Evolutionary conservation across 176 grass and related monocot genomes (phyloP), one percentile per base, ranked within the genome.

Genomic region (Carex kokanica): DNA sequence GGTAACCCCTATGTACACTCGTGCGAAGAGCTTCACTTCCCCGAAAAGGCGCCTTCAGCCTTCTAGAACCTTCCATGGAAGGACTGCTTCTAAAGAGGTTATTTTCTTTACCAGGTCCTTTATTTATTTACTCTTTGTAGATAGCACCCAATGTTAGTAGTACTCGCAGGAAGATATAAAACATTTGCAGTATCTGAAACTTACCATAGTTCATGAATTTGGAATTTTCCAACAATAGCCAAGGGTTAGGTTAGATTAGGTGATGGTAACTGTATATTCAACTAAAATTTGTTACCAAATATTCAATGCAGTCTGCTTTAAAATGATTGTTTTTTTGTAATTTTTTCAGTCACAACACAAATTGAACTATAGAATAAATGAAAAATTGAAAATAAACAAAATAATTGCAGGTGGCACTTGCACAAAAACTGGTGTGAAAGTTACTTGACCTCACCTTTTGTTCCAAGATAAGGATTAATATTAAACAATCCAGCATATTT

Each of bases 11-110:
- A 81, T 59, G 14, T 86, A 90, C 24, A 85, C 83, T 55, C 90
- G 88, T 16, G 74, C 91, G 70, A 93, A 87, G 27, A 79, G 86
- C 17, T 93, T 87, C 75, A 85, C 88, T 0, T 90, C 94, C 65
- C 91, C 91, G 29, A 91, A 89, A 83, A 82, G 82, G 61, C 81
- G 59, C 4, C 65, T 93, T 75, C 66, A 97, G 25, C 79, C 84
- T 74, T 89, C 94, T 8, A 97, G 88, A 74, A 89, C 87, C 69
- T 97, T 93, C 66, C 91, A 97, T 88, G 87, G 87, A 77, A 89
- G 84, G 88, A 83, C 86, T 83, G 55, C 36, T 81, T 78, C 80
- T 12, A 89, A 88, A 64, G 89, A 90, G 88, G 94, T 94, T 77
- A 80, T 24, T 40, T 61, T 61, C 4, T 80, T n/a, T 8, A 5